Evolutionary conservation across 208 protist species (phyloP), one percentile per base, ranked within the genome.

Genomic region (Leishmania amazonensis): DNA sequence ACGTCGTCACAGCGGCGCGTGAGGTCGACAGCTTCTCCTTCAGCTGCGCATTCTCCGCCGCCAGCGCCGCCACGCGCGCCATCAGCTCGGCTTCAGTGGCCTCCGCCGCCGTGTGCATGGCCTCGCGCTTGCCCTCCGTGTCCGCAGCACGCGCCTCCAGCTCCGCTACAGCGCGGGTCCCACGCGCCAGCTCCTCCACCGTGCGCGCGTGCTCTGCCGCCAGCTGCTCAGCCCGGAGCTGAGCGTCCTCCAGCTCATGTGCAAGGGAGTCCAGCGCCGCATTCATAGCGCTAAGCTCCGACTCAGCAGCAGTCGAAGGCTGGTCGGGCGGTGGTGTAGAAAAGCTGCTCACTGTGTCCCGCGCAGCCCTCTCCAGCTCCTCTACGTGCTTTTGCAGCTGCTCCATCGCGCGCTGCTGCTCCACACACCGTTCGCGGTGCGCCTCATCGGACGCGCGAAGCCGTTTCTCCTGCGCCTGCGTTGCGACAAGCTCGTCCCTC

Each of bases 401-500:
- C 71, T 81, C 76, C 45, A 79, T 80, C n/a, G 53, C 68, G 54
- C 65, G 75, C 76, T 74, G 70, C 60, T 84, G 73, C 24, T 78
- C 79, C 19, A 31, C 58, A 19, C 31, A 75, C 2, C 35, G 83
- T 21, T 60, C 74, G 4, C 38, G 62, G 2, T 57, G 65, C 15
- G 60, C 47, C 17, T 49, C 57, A 21, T 82, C 83, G 13, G 71
- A 73, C 9, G 38, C 21, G 11, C 49, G 62, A 0, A 86, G 74
- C 49, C 78, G 40, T 15, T 51, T 45, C 11, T 75, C 24, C 53
- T 80, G 76, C 40, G 54, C 68, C 73, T 86, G 83, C 6, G 86
- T 85, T 7, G 77, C n/a, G 38, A 71, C 81, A 0, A 85, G 78
- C 81, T 88, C 81, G 53, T 85, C 80, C 58, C 77, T 76, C 45